A percentile compares a stretch with the other conserved stretches of the same genome.
Conservation (phyloP, 2,329 filamentous ascomycete genomes). For the Thermomyces lanuginosus region DNA sequence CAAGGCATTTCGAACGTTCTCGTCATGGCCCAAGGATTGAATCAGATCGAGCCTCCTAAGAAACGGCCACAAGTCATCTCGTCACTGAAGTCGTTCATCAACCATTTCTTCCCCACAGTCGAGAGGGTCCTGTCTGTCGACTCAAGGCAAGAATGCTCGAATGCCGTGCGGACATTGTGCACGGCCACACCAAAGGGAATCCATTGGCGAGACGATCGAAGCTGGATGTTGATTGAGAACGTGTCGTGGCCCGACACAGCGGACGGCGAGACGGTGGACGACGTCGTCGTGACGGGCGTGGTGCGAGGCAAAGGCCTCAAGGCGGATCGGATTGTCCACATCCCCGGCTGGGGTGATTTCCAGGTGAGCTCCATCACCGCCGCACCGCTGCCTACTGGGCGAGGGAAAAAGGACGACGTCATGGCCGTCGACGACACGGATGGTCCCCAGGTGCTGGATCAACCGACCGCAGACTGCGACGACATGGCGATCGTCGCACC, state of each 20-base stretch:
- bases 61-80: slow-evolving; percentile 57
- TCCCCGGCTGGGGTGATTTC: slow-evolving; percentile 88
- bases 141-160: slow-evolving; percentile 76
- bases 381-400: slow-evolving; percentile 46
- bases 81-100: slow-evolving; percentile 82
- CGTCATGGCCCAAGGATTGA: slow-evolving; percentile 64
- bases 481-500: slow-evolving; percentile 70
- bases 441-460: slow-evolving; percentile 41
- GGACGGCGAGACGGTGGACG: slow-evolving; percentile 27
- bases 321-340: slow-evolving; percentile 72
- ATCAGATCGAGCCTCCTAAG: slow-evolving; percentile 64
- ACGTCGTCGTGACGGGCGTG: slow-evolving; percentile 65
- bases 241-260: slow-evolving; percentile 53
- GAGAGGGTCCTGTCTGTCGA: slow-evolving; percentile 85
- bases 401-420: slow-evolving; percentile 39
- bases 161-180: slow-evolving; percentile 79
- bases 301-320: slow-evolving; percentile 77
- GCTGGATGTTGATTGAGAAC: slow-evolving; percentile 85
- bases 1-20: slow-evolving; percentile 91
- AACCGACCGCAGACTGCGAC: slow-evolving; percentile 64
- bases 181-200: slow-evolving; percentile 85
- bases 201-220: slow-evolving; percentile 86
- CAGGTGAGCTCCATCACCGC: slow-evolving; percentile 79
- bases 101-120: slow-evolving; percentile 81
- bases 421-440: slow-evolving; percentile 52